These are phyloP conservation scores for Pythium phragmitis DNA, from an alignment of 352 stramenopile species.

Conservation along the genomic window DNA sequence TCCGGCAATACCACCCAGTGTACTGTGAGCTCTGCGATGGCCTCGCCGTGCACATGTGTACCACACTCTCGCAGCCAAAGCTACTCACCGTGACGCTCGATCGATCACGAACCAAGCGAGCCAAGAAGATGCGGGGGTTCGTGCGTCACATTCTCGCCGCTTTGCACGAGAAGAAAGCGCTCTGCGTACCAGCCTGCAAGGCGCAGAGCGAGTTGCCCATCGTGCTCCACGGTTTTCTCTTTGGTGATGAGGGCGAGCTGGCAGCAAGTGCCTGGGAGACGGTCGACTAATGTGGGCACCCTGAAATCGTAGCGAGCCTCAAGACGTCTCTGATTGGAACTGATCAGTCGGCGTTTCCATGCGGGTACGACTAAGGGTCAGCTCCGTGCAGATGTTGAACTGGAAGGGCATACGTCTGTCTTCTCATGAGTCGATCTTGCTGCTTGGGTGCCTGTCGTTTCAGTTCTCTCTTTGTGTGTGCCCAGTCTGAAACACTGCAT, in stretches of 20 bases:
- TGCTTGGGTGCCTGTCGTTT: too few relatives aligned
- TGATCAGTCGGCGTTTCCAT: too few relatives aligned
- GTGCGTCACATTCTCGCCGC: slow-evolving; percentile 4
- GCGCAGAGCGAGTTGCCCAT: slow-evolving; percentile 15
- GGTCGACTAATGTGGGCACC: too few relatives aligned
- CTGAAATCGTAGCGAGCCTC: too few relatives aligned
- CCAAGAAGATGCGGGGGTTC: slow-evolving; percentile 18
- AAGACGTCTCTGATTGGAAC: too few relatives aligned
- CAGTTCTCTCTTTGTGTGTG: too few relatives aligned
- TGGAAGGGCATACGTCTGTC: too few relatives aligned
- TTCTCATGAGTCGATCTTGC: too few relatives aligned
- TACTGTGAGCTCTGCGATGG: slow-evolving; percentile 58
- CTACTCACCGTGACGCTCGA: slow-evolving; percentile 6
- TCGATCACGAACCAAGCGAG: slow-evolving; percentile 3
- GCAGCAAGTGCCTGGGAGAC: not conserved
- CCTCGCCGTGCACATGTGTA: slow-evolving; percentile 6
- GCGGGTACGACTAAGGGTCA: too few relatives aligned
- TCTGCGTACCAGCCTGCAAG: slow-evolving; percentile 5
- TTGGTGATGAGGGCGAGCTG: slow-evolving; percentile 6
- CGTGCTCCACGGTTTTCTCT: slow-evolving; percentile 17
- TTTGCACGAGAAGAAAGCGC: slow-evolving; percentile 4
- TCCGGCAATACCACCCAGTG: slow-evolving; percentile 34
- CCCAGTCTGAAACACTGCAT: too few relatives aligned
- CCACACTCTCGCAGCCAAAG: slow-evolving; percentile 3
- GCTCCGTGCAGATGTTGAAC: too few relatives aligned